Evolutionary conservation across 495 filamentous ascomycete genomes (phyloP).

Genomic region (Sabuloglossum arenarium): DNA sequence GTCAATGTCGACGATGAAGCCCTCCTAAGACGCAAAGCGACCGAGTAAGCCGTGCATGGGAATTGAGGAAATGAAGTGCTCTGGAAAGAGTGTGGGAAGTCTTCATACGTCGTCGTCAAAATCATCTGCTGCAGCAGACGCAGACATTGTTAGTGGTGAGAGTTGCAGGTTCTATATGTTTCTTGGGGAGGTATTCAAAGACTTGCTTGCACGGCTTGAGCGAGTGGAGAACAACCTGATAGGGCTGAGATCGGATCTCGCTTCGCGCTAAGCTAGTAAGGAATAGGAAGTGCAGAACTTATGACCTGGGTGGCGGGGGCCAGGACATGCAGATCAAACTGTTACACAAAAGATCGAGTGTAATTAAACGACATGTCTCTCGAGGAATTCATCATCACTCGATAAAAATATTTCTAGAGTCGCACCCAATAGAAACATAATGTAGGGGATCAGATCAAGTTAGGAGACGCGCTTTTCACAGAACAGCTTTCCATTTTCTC

Average conservation of each 20-base stretch:
- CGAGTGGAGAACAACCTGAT: not conserved
- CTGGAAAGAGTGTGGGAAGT: not conserved
- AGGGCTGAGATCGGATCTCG: not conserved
- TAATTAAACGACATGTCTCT: not conserved
- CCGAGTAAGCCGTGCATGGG: not conserved
- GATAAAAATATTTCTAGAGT: not conserved
- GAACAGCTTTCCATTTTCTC: not conserved
- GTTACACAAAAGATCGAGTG: not conserved
- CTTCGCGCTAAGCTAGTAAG: not conserved
- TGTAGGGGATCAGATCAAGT: not conserved
- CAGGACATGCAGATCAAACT: not conserved
- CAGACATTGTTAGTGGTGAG: conserved; percentile 20
- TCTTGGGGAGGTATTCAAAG: not conserved
- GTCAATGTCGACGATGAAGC: conserved; percentile 55
- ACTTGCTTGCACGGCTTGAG: not conserved
- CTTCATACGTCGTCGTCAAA: conserved; percentile 29
- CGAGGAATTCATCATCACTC: not conserved
- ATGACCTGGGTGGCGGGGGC: not conserved
- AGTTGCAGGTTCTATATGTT: not conserved
- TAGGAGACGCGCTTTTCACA: not conserved
- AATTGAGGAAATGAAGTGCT: no score
- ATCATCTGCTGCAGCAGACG: conserved; percentile 30
- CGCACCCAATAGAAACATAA: no score
- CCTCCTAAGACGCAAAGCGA: conserved; percentile 7
- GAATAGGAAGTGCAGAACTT: not conserved